These are phyloP conservation scores for Vinca major DNA, from an alignment of 305 asterid species.

Conservation along the genomic window DNA sequence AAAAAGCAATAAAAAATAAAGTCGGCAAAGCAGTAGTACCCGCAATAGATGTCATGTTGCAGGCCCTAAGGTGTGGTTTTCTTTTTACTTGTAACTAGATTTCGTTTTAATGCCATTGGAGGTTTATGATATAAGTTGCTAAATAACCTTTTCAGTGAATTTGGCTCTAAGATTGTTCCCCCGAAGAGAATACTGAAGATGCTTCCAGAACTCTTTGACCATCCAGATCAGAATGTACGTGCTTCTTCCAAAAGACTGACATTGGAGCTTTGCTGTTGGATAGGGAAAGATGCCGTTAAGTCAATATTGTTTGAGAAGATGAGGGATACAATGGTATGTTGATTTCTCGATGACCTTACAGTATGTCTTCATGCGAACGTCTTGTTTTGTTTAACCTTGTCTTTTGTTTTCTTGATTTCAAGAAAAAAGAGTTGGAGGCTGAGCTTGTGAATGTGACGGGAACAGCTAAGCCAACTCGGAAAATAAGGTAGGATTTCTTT, in stretches of 20 bases:
- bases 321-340: constrained; percentile 95
- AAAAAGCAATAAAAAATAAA: constrained; percentile 93
- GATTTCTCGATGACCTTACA: constrained; percentile 10
- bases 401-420: constrained; percentile 17
- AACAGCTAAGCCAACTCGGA: constrained; percentile 77
- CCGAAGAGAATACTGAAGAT: constrained; percentile 96
- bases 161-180: constrained; percentile 89
- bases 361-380: constrained; percentile 4
- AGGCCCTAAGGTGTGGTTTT: constrained; percentile 74
- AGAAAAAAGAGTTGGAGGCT: constrained; percentile 98
- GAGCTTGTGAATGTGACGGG: constrained; percentile 92
- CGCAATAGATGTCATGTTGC: constrained; percentile 99
- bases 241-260: constrained; percentile 96
- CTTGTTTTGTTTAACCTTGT: constrained; percentile 3
- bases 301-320: constrained; percentile 92
- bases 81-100: constrained; percentile 8
- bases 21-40: constrained; percentile 99
- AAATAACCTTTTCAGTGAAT: constrained; percentile 57
- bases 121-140: constrained; percentile 22
- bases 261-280: constrained; percentile 98
- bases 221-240: constrained; percentile 99
- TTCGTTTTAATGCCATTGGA: constrained; percentile 11
- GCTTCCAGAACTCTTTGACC: constrained; percentile 99
- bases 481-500: constrained; percentile 54
- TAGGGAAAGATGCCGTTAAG: constrained; percentile 93